Evolutionary conservation across 2,329 filamentous ascomycete genomes (phyloP).

Genomic region (Neonectria sp.): DNA sequence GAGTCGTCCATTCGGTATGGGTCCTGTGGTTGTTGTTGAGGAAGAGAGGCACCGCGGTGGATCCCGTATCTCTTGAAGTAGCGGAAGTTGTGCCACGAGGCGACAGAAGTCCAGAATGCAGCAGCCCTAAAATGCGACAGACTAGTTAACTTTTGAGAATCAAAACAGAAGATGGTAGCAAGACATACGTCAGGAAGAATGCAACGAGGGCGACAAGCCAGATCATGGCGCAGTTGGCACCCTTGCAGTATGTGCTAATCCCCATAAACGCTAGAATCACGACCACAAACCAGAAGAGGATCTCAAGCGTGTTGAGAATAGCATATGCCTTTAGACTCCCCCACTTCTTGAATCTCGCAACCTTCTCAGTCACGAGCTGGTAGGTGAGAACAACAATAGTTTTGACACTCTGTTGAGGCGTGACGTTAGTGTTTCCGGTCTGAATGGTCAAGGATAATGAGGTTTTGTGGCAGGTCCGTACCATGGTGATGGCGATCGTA

Average conservation of each 20-base stretch:
- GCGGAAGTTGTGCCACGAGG: conserved; percentile 14
- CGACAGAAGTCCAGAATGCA: conserved; percentile 23
- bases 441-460: too few relatives aligned
- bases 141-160: background rate
- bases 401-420: conserved; percentile 22
- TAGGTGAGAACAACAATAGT: conserved; percentile 32
- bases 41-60: conserved; percentile 7
- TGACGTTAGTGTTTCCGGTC: background rate
- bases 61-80: conserved; percentile 22
- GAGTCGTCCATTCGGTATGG: conserved; percentile 1
- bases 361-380: conserved; percentile 45
- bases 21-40: background rate
- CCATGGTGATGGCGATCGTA: conserved; percentile 41
- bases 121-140: background rate
- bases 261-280: conserved; percentile 41
- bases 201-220: conserved; percentile 31
- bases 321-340: conserved; percentile 43
- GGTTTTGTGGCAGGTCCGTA: background rate
- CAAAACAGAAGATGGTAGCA: rapidly evolving
- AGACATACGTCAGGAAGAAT: conserved; percentile 29
- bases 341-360: conserved; percentile 40
- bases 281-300: conserved; percentile 47
- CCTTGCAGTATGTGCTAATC: conserved; percentile 28
- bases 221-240: conserved; percentile 32
- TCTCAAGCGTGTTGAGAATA: conserved; percentile 44